Percentiles rank a stretch among this genome's conserved stretches.
These are phyloP conservation scores for Paragyromitra xinjiangensis DNA, from an alignment of 495 filamentous ascomycete species.

Conservation along the genomic window DNA sequence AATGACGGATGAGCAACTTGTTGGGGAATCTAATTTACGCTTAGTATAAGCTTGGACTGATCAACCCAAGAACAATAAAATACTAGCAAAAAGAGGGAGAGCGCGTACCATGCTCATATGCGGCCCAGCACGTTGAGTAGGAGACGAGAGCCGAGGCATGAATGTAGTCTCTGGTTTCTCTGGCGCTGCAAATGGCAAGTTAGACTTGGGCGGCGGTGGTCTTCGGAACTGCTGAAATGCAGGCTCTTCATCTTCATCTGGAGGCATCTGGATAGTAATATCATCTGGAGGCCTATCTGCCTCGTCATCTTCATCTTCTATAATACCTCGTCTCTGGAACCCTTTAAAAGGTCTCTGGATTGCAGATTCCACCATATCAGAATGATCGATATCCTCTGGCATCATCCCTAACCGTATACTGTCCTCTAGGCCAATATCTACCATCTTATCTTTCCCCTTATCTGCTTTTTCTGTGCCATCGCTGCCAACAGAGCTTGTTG, in stretches of 20 bases:
- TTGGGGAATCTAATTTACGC: conserved; percentile 61
- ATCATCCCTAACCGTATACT: conserved; percentile 61
- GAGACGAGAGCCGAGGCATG: conserved; percentile 60
- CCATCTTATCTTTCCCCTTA: conserved; percentile 74
- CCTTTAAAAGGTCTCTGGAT: conserved; percentile 37
- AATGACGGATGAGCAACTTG: conserved; percentile 61
- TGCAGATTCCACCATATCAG: conserved; percentile 53
- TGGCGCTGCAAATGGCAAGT: conserved; percentile 51
- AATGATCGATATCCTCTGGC: conserved; percentile 56
- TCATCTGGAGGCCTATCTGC: conserved; percentile 69
- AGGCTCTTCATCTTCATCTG: conserved; percentile 74
- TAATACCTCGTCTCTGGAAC: conserved; percentile 35
- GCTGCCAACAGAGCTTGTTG: conserved; percentile 46
- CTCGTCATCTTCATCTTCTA: conserved; percentile 60
- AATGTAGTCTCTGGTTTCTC: conserved; percentile 59
- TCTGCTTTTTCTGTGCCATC: conserved; percentile 58
- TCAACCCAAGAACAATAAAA: conserved; percentile 41
- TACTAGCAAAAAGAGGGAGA: not conserved
- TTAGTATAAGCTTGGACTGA: conserved; percentile 38
- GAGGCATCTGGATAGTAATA: conserved; percentile 65
- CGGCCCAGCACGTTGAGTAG: conserved; percentile 41
- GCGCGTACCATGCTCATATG: conserved; percentile 50
- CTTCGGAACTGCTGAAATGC: conserved; percentile 84
- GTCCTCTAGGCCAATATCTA: conserved; percentile 86
- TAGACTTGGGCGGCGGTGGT: conserved; percentile 59